These are phyloP conservation scores for Pontederia crassipes DNA, from an alignment of 176 grass and related monocot genomes.

Conservation along the genomic window DNA sequence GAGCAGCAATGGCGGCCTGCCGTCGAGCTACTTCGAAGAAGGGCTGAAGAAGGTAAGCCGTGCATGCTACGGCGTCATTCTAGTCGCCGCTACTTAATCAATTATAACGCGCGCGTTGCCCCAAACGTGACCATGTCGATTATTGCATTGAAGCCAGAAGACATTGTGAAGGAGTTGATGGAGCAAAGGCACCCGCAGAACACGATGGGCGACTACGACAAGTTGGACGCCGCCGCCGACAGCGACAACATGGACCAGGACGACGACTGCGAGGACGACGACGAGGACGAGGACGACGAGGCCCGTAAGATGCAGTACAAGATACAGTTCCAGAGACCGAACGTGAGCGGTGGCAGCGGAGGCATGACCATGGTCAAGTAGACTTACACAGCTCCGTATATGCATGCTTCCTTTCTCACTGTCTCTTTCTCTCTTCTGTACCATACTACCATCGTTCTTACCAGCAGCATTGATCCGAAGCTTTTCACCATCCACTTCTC, in stretches of 20 bases:
- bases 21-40: constrained; percentile 28
- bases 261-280: neutral
- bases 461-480: too few species aligned
- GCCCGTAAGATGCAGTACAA: constrained; percentile 6
- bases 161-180: constrained; percentile 20
- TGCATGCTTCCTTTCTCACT: too few species aligned
- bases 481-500: too few species aligned
- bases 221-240: constrained; percentile 25
- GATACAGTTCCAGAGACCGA: constrained; percentile 10
- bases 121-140: constrained; percentile 9
- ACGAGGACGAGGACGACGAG: constrained; percentile 5
- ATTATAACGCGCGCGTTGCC: constrained; percentile 12
- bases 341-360: constrained; percentile 1
- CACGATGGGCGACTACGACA: constrained; percentile 16
- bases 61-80: constrained; percentile 5
- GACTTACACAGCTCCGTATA: too few species aligned
- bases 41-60: constrained; percentile 60
- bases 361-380: too few species aligned
- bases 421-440: too few species aligned
- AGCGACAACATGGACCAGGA: neutral
- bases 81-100: neutral
- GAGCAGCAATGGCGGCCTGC: constrained; percentile 44
- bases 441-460: too few species aligned
- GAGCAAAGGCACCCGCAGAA: constrained; percentile 28
- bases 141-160: constrained; percentile 21